Evolutionary conservation across 2,329 filamentous ascomycete species (phyloP).

Genomic region (Trichoderma sp.): DNA sequence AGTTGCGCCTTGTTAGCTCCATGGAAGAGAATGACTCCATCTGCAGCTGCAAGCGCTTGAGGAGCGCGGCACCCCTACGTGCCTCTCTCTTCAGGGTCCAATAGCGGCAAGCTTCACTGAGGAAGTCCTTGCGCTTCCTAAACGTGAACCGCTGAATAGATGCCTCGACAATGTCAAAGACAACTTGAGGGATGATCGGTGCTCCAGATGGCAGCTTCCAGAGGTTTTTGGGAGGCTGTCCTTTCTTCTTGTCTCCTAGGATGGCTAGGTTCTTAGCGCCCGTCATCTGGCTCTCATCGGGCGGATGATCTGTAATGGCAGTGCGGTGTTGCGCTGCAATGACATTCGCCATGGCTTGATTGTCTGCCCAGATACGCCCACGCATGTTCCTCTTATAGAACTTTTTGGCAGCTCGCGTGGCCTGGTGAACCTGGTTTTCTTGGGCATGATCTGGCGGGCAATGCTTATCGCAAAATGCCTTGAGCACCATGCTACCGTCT

Average conservation of each 20-base stretch:
- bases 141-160: constrained; percentile 78
- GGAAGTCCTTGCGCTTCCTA: constrained; percentile 86
- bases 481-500: constrained; percentile 77
- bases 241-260: constrained; percentile 75
- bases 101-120: constrained; percentile 91
- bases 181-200: constrained; percentile 86
- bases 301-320: constrained; percentile 65
- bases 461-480: constrained; percentile 95
- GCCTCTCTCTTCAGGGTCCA: constrained; percentile 98
- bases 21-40: constrained; percentile 97
- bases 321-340: constrained; percentile 72
- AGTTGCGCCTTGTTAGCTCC: constrained; percentile 94
- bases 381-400: constrained; percentile 91
- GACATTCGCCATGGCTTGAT: constrained; percentile 77
- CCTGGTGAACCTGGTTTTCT: constrained; percentile 79
- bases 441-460: constrained; percentile 85
- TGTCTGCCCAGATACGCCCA: constrained; percentile 88
- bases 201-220: constrained; percentile 96
- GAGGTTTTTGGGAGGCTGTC: constrained; percentile 45
- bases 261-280: constrained; percentile 78
- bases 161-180: constrained; percentile 82
- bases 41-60: constrained; percentile 91
- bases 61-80: constrained; percentile 81
- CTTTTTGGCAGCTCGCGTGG: constrained; percentile 79
- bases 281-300: constrained; percentile 80